Base-by-base conservation (phyloP, 768 basidiomycete genomes). In the Rhodotorula kratochvilovae region DNA sequence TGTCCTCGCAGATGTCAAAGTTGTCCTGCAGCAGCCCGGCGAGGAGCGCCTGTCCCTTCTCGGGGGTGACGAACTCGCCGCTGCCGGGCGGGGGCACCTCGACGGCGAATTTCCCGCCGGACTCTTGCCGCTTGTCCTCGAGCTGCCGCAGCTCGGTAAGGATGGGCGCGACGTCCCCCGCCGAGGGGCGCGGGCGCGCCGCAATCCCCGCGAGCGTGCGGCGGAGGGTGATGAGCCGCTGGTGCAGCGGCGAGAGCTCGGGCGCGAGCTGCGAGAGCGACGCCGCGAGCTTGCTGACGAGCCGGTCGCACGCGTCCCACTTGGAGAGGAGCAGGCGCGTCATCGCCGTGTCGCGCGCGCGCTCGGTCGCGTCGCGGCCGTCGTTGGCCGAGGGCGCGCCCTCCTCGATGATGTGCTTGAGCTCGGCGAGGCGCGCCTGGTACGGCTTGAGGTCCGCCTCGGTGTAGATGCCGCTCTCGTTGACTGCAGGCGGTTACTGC, bases 1-100 rank as follows among this genome's bases (percentile, higher is more conserved):
- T 94, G 80, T 98, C 94, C 80, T 98, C 92, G 31, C 87, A 83
- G 67, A 98, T 89, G 66, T 98, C 93, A 80, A 98, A 99, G 80
- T 92, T 94, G 78, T 95, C 92, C 81, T 99, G 96, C 12, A 99
- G 85, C 58, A 98, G 83, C 1, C 94, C 94, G 0, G 90, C 89
- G 72, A 94, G 90, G 23, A 96, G 82, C 54, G 88, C 84, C 42
- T 96, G 95, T 0, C 98, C 89, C 65, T 86, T 87, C 8, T 43
- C 58, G 42, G 58, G 58, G n/a, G 42, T 42, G 27, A 59, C 13
- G 13, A 31, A 61, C 50, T 66, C 72, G 46, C 35, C 51, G n/a
- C 43, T n/a, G 58, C 91, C 91, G 91, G 79, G 65, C 60, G 16
- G 48, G 29, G 29, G 27, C 10, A 23, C 10, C 12, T 61, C 63